These are phyloP conservation scores for Rehmannia glutinosa DNA, from an alignment of 257 asterid genomes.

Conservation along the genomic window DNA sequence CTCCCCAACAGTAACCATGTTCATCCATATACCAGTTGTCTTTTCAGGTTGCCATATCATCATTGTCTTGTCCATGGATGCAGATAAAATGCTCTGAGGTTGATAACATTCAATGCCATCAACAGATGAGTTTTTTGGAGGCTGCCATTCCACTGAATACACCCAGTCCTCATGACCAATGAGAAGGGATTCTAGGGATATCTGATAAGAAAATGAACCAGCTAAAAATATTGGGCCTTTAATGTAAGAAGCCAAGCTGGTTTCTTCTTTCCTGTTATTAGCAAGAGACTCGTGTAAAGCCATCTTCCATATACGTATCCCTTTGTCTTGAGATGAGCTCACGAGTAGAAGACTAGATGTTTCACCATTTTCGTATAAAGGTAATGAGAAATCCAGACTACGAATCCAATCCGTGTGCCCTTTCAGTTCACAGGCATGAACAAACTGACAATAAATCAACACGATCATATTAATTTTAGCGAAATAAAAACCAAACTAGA, in stretches of 20 bases:
- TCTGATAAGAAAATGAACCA: conserved; percentile 63
- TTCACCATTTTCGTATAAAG: conserved; percentile 48
- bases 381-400: conserved; percentile 86
- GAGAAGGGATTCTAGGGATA: conserved; percentile 88
- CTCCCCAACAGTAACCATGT: conserved; percentile 96
- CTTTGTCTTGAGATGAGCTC: conserved; percentile 97
- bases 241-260: conserved; percentile 72
- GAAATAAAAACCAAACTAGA: background rate
- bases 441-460: conserved; percentile 49
- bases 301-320: conserved; percentile 95
- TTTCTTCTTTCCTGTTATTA: conserved; percentile 38
- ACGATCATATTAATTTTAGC: no score
- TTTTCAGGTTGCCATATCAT: conserved; percentile 98
- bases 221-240: conserved; percentile 82
- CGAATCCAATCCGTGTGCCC: conserved; percentile 98
- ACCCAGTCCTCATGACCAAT: conserved; percentile 99
- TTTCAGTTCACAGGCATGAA: conserved; percentile 78
- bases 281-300: conserved; percentile 35
- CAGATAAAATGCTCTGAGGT: conserved; percentile 86
- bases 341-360: conserved; percentile 55
- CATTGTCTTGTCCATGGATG: conserved; percentile 99
- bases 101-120: conserved; percentile 57
- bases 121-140: conserved; percentile 48
- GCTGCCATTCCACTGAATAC: conserved; percentile 95
- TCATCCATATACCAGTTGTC: conserved; percentile 94